Percentiles rank a stretch among this genome's conserved stretches.
phyloP scores from a whole-genome alignment of 306 rosid species.

The Alnus rubra region DNA sequence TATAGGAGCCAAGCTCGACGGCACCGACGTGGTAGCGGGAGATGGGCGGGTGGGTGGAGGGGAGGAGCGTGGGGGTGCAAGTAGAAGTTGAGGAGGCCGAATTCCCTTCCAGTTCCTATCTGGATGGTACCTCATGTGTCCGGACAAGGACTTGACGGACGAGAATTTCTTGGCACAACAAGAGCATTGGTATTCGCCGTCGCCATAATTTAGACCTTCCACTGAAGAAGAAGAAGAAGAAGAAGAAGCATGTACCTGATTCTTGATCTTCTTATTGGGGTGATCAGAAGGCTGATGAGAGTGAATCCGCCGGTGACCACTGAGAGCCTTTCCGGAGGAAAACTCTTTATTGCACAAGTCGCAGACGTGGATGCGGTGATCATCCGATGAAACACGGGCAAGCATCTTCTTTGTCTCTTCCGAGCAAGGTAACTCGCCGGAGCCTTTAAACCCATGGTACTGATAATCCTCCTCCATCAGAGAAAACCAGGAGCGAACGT shows the following conservation, averaged over 20 bases:
- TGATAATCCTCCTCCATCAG: too few species aligned
- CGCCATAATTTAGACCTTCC: not conserved
- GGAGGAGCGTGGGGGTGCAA: too few species aligned
- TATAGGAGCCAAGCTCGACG: too few species aligned
- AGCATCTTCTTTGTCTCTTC: too few species aligned
- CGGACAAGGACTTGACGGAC: not conserved
- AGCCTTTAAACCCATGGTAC: too few species aligned
- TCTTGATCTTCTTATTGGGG: not conserved
- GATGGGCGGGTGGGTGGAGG: too few species aligned
- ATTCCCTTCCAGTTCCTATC: not conserved
- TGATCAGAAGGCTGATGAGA: too few species aligned
- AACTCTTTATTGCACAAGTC: not conserved
- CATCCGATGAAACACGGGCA: too few species aligned
- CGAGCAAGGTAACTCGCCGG: too few species aligned
- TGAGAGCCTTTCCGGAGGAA: not conserved
- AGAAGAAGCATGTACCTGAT: too few species aligned
- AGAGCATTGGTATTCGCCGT: not conserved
- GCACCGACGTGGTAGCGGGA: too few species aligned
- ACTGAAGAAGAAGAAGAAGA: not conserved
- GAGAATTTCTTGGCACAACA: not conserved
- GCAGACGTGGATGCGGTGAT: not conserved
- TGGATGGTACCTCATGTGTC: slow-evolving; percentile 2
- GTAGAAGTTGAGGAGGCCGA: not conserved
- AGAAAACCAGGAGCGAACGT: too few species aligned
- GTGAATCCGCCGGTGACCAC: not conserved